Conservation (phyloP, 78 protist species). For the Tieghemostelium lacteum region DNA sequence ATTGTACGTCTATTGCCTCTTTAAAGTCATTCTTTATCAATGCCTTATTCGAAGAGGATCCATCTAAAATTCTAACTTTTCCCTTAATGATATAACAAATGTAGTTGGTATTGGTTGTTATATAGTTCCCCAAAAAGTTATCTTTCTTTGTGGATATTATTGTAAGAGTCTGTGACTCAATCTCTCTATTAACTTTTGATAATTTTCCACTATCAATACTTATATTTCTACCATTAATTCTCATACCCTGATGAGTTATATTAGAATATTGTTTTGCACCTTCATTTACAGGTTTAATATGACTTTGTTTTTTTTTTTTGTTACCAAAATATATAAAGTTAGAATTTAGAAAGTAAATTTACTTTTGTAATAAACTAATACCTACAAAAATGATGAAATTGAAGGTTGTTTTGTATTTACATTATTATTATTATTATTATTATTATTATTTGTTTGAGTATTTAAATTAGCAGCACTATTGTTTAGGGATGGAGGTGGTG, state of each 20-base stretch:
- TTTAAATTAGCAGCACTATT: too few species aligned
- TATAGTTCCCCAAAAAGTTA: slow-evolving; percentile 17
- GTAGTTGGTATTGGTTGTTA: slow-evolving; percentile 23
- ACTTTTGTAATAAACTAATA: too few species aligned
- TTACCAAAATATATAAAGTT: too few species aligned
- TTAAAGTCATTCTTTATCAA: slow-evolving; percentile 31
- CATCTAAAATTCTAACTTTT: slow-evolving; percentile 53
- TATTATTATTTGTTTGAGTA: too few species aligned
- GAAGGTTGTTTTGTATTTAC: too few species aligned
- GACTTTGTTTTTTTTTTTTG: too few species aligned
- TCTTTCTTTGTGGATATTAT: slow-evolving; percentile 11
- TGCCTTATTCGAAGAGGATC: slow-evolving; percentile 9
- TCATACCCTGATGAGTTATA: slow-evolving; percentile 17
- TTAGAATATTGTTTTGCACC: too few species aligned
- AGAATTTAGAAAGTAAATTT: too few species aligned
- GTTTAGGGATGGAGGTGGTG: neutral
- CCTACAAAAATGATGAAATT: too few species aligned
- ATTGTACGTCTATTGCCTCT: slow-evolving; percentile 36
- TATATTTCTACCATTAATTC: slow-evolving; percentile 51
- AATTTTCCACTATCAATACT: slow-evolving; percentile 3
- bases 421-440: too few species aligned
- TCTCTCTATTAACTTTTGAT: slow-evolving; percentile 3
- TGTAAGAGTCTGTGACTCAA: slow-evolving; percentile 52
- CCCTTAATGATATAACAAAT: slow-evolving; percentile 46
- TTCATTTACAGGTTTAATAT: too few species aligned